Conservation (phyloP, 257 asterid genomes). For the Solanum rostratum region DNA sequence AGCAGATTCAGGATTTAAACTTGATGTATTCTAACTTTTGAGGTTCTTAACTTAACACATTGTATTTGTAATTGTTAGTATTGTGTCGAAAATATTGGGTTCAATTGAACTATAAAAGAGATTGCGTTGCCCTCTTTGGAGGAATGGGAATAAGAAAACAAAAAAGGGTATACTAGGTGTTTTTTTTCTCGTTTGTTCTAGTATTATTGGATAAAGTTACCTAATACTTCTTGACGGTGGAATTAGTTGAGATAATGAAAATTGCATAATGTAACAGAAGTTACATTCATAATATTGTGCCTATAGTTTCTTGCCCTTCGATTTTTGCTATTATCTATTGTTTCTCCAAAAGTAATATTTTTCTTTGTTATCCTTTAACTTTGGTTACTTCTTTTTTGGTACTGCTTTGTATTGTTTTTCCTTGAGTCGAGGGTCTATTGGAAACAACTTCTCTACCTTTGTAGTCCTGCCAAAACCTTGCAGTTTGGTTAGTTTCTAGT, state of each 20-base stretch:
- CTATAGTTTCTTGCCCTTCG: no score
- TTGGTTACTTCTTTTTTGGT: no score
- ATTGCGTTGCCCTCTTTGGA: no score
- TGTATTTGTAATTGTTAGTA: not conserved
- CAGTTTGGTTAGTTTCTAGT: not conserved
- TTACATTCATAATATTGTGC: no score
- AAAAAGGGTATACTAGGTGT: not conserved
- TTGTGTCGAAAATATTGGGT: not conserved
- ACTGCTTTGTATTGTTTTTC: no score
- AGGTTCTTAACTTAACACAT: not conserved
- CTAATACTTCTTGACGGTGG: accelerated
- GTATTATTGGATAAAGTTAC: not conserved
- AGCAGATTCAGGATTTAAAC: not conserved
- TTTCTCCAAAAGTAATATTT: no score
- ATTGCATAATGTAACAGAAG: not conserved
- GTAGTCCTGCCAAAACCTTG: not conserved
- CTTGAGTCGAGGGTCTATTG: no score
- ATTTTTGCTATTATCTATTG: no score
- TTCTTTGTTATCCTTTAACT: no score
- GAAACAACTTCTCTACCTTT: no score
- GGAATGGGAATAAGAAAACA: not conserved
- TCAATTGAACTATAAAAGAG: not conserved
- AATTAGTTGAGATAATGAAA: not conserved
- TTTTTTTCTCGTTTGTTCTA: no score
- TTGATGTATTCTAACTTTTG: not conserved